A percentile compares a stretch with the other conserved stretches of the same genome.
Evolutionary conservation across 495 filamentous ascomycete species (phyloP).

Genomic region (Hypoxylon cercidicola): DNA sequence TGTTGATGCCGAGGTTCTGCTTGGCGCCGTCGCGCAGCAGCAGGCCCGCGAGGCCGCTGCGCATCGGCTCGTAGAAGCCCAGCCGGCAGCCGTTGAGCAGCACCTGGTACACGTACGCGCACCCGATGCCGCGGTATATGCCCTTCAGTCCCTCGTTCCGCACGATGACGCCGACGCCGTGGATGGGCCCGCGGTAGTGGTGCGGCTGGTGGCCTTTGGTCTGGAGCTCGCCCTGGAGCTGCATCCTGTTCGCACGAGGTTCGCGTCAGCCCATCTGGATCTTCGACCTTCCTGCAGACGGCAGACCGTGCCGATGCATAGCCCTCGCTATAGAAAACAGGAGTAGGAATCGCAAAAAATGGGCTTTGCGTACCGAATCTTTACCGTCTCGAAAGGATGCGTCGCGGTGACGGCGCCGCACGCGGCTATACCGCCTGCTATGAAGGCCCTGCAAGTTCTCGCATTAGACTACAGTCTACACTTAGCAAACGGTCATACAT

Average conservation of each 20-base stretch:
- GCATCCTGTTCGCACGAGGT: slow-evolving; percentile 68
- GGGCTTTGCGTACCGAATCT: slow-evolving; percentile 78
- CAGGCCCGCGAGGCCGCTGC: slow-evolving; percentile 67
- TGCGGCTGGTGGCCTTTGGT: slow-evolving; percentile 81
- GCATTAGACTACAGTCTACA: slow-evolving; percentile 16
- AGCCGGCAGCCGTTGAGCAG: slow-evolving; percentile 95
- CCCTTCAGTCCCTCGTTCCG: slow-evolving; percentile 90
- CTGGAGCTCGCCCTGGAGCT: slow-evolving; percentile 96
- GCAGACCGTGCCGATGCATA: neutral
- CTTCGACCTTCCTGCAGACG: neutral
- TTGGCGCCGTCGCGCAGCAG: slow-evolving; percentile 75
- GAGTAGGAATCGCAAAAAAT: neutral
- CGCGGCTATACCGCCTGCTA: slow-evolving; percentile 94
- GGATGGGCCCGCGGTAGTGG: slow-evolving; percentile 91
- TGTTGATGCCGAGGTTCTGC: slow-evolving; percentile 89
- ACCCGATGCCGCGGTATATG: slow-evolving; percentile 88
- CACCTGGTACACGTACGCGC: slow-evolving; percentile 97
- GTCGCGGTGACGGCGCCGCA: slow-evolving; percentile 98
- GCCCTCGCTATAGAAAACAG: slow-evolving; percentile 2
- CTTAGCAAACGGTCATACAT: neutral
- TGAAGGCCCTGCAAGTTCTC: slow-evolving; percentile 68
- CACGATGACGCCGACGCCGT: slow-evolving; percentile 89
- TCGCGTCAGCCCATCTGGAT: slow-evolving; percentile 28
- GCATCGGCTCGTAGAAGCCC: slow-evolving; percentile 97
- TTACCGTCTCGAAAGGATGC: slow-evolving; percentile 98